Conservation (phyloP, 169 alveolate genomes). For the Eimeria zaria region DNA sequence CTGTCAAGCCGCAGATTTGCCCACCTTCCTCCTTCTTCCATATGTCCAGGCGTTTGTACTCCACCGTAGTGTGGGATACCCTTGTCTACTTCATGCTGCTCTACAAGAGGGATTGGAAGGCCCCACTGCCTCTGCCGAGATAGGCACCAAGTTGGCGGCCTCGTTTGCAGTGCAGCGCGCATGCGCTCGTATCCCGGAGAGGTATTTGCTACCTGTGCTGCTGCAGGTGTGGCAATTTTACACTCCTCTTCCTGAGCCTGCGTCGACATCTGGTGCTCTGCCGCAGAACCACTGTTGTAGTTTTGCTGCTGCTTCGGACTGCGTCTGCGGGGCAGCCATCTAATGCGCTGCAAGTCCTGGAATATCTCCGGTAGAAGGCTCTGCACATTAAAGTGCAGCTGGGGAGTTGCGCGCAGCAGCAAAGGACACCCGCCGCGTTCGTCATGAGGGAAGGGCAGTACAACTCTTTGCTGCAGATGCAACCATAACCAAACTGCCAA, state of each 20-base stretch:
- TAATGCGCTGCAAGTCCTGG: slow-evolving; percentile 41
- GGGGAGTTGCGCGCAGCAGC: slow-evolving; percentile 77
- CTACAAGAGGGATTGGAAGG: slow-evolving; percentile 87
- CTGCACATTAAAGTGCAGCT: slow-evolving; percentile 28
- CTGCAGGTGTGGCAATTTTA: slow-evolving; percentile 24
- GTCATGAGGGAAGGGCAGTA: slow-evolving; percentile 48
- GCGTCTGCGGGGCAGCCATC: slow-evolving; percentile 69
- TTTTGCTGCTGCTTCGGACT: slow-evolving; percentile 21
- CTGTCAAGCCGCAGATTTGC: slow-evolving; percentile 11
- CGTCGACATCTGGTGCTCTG: neutral
- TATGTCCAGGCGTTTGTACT: neutral
- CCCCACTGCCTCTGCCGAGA: slow-evolving; percentile 94
- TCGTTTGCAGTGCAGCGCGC: slow-evolving; percentile 61
- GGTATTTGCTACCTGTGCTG: neutral
- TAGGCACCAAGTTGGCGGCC: slow-evolving; percentile 92
- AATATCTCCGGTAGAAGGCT: slow-evolving; percentile 40
- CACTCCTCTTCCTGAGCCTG: neutral
- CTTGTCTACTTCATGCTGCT: slow-evolving; percentile 1
- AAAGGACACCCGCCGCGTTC: slow-evolving; percentile 63
- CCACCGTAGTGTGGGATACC: neutral
- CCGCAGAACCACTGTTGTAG: neutral
- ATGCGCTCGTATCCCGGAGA: slow-evolving; percentile 74
- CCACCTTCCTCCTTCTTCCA: slow-evolving; percentile 20
- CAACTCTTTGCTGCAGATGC: slow-evolving; percentile 46
- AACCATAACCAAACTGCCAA: neutral